These are phyloP conservation scores for Sphaerostilbella broomeana DNA, from an alignment of 2,329 filamentous ascomycete genomes.

Conservation along the genomic window DNA sequence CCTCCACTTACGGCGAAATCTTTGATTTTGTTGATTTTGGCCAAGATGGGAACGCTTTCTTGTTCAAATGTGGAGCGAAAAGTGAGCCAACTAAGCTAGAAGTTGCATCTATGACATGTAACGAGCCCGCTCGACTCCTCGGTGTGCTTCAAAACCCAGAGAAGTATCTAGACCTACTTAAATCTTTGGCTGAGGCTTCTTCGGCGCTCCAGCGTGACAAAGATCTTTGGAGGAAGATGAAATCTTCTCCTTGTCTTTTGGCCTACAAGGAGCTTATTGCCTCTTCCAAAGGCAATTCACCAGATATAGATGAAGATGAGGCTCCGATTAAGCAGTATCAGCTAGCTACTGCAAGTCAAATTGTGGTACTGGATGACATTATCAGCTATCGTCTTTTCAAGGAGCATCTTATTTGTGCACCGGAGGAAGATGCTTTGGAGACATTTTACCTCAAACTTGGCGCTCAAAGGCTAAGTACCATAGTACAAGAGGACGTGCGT, in stretches of 20 bases:
- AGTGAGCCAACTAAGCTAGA: slow-evolving; percentile 83
- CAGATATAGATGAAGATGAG: slow-evolving; percentile 54
- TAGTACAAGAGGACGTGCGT: slow-evolving; percentile 71
- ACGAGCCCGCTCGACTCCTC: slow-evolving; percentile 75
- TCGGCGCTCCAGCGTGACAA: slow-evolving; percentile 69
- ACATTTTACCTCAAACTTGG: slow-evolving; percentile 79
- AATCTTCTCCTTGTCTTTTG: slow-evolving; percentile 67
- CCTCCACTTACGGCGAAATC: slow-evolving; percentile 69
- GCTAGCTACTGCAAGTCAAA: slow-evolving; percentile 62
- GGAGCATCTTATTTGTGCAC: slow-evolving; percentile 73
- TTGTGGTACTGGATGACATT: slow-evolving; percentile 81
- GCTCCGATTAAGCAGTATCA: slow-evolving; percentile 69
- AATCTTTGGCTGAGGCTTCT: slow-evolving; percentile 70
- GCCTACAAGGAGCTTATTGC: slow-evolving; percentile 68
- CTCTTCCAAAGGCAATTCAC: slow-evolving; percentile 39
- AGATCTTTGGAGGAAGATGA: slow-evolving; percentile 70
- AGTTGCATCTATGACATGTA: slow-evolving; percentile 75
- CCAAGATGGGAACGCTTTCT: slow-evolving; percentile 75
- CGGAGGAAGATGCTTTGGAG: slow-evolving; percentile 82
- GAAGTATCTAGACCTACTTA: slow-evolving; percentile 78
- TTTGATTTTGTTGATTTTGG: slow-evolving; percentile 98
- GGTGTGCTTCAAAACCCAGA: slow-evolving; percentile 73
- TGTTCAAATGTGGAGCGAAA: slow-evolving; percentile 84
- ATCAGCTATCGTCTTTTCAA: slow-evolving; percentile 86
- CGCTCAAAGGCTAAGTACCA: slow-evolving; percentile 64